A percentile compares a stretch with the other conserved stretches of the same genome.
phyloP scores from a whole-genome alignment of 2,329 filamentous ascomycete genomes.

The Cladophialophora bantiana region DNA sequence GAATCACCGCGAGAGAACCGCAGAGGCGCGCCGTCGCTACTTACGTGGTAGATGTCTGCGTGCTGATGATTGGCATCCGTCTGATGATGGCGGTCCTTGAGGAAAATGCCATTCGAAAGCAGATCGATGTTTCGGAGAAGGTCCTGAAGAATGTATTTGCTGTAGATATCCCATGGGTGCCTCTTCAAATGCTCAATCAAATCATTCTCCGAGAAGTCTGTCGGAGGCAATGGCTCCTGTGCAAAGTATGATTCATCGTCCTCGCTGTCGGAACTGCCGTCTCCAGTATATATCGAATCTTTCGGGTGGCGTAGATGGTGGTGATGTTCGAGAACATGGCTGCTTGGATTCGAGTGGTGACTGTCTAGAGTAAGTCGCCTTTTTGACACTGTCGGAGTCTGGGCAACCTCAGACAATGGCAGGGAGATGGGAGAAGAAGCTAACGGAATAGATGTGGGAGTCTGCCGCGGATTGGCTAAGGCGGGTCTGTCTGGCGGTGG shows the following conservation, averaged over 20 bases:
- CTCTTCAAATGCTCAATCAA: conserved; percentile 54
- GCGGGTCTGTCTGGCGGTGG: conserved; percentile 12
- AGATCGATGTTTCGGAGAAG: conserved; percentile 55
- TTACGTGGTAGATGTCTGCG: conserved; percentile 66
- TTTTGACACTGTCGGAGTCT: background rate
- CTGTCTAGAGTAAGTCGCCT: conserved; percentile 12
- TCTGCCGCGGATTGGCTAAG: conserved; percentile 5
- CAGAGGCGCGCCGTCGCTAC: conserved; percentile 53
- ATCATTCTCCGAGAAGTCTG: conserved; percentile 53
- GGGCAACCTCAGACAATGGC: conserved; percentile 7
- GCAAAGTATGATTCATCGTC: conserved; percentile 50
- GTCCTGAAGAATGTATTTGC: conserved; percentile 50
- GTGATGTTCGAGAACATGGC: conserved; percentile 26
- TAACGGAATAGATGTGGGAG: conserved; percentile 7
- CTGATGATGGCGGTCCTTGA: conserved; percentile 53
- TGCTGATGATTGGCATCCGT: conserved; percentile 55
- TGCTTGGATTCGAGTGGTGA: conserved; percentile 21
- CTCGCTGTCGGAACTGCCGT: conserved; percentile 47
- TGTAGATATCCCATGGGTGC: conserved; percentile 52
- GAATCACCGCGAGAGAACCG: conserved; percentile 44
- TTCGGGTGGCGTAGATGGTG: conserved; percentile 30
- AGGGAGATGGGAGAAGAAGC: conserved; percentile 23
- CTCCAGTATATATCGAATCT: conserved; percentile 42
- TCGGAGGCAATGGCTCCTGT: conserved; percentile 49
- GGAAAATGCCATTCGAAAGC: conserved; percentile 43